Percentiles rank a stretch among this genome's conserved stretches.
Conservation (phyloP, 352 stramenopile species). For the Phytophthora cactorum region DNA sequence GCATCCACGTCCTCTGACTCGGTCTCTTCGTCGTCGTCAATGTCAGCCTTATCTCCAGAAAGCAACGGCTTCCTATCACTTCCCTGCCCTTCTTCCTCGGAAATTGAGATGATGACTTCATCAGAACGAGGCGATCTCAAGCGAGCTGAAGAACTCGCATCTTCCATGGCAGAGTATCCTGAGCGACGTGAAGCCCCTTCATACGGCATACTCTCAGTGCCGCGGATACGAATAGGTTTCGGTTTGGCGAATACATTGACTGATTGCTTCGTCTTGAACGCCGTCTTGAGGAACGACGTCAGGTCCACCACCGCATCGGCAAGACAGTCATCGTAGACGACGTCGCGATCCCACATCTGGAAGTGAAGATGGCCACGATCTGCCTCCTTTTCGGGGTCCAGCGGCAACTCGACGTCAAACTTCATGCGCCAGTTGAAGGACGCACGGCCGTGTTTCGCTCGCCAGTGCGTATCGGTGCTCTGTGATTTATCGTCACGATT, state of each 20-base stretch:
- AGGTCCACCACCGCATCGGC: conserved; percentile 78
- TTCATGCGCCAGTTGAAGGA: conserved; percentile 95
- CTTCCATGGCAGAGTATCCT: conserved; percentile 39
- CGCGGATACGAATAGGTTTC: conserved; percentile 60
- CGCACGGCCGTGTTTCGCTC: conserved; percentile 83
- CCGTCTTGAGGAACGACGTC: conserved; percentile 64
- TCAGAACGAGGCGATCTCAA: conserved; percentile 23
- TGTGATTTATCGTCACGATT: conserved; percentile 72
- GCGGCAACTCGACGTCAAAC: conserved; percentile 86
- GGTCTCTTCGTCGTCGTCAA: conserved; percentile 35
- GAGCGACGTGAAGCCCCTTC: conserved; percentile 22
- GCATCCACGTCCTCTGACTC: conserved; percentile 32
- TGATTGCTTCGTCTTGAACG: conserved; percentile 68
- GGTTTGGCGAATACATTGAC: conserved; percentile 83
- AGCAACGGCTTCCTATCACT: conserved; percentile 35
- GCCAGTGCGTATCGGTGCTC: conserved; percentile 92
- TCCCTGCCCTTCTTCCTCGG: conserved; percentile 14
- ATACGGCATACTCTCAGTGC: conserved; percentile 39
- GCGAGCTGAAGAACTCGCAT: conserved; percentile 26
- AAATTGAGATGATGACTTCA: conserved; percentile 38
- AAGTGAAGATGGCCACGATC: conserved; percentile 78
- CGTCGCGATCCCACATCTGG: conserved; percentile 83
- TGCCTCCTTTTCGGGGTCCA: conserved; percentile 69
- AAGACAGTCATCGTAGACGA: conserved; percentile 81
- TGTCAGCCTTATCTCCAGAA: conserved; percentile 9